Evolutionary conservation across 2,329 filamentous ascomycete species (phyloP).

Genomic region (Penicillium psychrosexuale): DNA sequence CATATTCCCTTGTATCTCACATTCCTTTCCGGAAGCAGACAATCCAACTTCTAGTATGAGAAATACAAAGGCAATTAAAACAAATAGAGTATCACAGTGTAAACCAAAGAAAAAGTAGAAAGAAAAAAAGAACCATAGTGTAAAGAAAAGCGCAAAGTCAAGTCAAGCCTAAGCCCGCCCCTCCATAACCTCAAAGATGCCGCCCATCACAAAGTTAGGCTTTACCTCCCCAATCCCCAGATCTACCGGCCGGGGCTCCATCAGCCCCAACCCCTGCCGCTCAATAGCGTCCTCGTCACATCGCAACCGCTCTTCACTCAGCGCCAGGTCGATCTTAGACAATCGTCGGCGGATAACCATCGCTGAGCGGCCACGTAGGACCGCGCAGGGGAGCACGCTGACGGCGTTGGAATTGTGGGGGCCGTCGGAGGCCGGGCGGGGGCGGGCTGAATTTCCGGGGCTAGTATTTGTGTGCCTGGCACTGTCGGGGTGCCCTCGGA

Average conservation of each 20-base stretch:
- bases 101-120: neutral
- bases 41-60: neutral
- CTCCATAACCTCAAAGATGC: conserved; percentile 50
- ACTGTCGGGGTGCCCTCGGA: conserved; percentile 2
- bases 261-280: conserved; percentile 40
- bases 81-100: conserved; percentile 3
- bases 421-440: neutral
- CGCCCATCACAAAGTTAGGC: conserved; percentile 45
- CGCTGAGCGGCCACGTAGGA: conserved; percentile 31
- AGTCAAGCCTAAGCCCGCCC: conserved; percentile 30
- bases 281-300: conserved; percentile 40
- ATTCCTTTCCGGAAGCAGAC: conserved; percentile 9
- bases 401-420: neutral
- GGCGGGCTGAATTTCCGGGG: neutral
- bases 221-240: conserved; percentile 18
- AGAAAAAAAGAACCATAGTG: neutral
- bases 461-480: neutral
- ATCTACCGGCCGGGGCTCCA: conserved; percentile 47
- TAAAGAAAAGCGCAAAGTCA: neutral
- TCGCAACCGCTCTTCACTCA: conserved; percentile 43
- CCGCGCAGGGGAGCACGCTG: conserved; percentile 27
- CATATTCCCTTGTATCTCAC: neutral
- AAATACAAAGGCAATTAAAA: neutral
- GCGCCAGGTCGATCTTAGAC: conserved; percentile 44
- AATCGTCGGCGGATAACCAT: conserved; percentile 41